phyloP scores from a whole-genome alignment of 2,329 filamentous ascomycete species.

The Geoglossum cookeanum region DNA sequence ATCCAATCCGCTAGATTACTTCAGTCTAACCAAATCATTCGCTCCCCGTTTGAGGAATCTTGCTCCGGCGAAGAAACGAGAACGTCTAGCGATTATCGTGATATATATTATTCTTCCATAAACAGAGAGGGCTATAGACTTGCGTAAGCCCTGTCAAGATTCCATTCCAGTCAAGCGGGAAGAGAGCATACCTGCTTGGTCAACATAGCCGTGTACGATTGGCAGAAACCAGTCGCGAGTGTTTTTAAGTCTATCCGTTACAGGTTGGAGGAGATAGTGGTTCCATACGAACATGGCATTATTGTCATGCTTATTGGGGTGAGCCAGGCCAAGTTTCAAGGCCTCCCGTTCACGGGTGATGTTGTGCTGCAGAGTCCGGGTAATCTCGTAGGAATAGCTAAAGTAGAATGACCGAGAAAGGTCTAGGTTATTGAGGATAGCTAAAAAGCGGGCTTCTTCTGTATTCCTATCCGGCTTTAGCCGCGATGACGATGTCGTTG shows the following conservation, averaged over 20 bases:
- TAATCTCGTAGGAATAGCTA: constrained; percentile 95
- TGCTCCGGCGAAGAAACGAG: constrained; percentile 83
- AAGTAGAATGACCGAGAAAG: constrained; percentile 89
- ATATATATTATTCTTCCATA: constrained; percentile 83
- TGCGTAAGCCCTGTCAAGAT: constrained; percentile 5
- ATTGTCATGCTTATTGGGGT: constrained; percentile 42
- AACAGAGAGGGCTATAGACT: constrained; percentile 45
- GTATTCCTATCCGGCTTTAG: constrained; percentile 66
- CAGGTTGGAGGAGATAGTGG: constrained; percentile 66
- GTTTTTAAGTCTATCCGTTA: constrained; percentile 48
- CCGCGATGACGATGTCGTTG: constrained; percentile 44
- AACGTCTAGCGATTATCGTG: constrained; percentile 80
- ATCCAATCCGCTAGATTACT: not conserved
- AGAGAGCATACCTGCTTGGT: constrained; percentile 46
- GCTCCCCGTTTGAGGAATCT: constrained; percentile 86
- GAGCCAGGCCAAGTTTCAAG: constrained; percentile 42
- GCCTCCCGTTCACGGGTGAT: constrained; percentile 62
- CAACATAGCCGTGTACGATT: constrained; percentile 89
- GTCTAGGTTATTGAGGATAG: constrained; percentile 80
- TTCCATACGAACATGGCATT: constrained; percentile 99
- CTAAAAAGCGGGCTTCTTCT: constrained; percentile 76
- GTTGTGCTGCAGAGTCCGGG: constrained; percentile 78
- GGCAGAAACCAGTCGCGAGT: constrained; percentile 92
- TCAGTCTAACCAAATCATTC: constrained; percentile 49
- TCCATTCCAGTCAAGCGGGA: not conserved